Percentiles rank a stretch among this genome's conserved stretches.
Conservation (phyloP, 345 rosid species). For the Citrus cavaleriei region DNA sequence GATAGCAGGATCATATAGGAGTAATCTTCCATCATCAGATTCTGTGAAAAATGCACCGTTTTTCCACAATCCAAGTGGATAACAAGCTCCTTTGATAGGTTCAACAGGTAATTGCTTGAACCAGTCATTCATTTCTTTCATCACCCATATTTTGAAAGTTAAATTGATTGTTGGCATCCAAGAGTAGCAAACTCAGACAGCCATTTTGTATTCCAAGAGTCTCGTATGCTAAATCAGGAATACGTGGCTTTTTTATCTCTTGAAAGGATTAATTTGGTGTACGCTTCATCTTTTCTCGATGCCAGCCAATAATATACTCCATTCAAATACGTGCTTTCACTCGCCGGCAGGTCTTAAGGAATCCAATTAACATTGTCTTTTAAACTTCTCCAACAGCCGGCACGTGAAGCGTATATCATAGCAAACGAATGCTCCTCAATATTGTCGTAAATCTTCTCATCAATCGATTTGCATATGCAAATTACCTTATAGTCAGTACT, state of each 20-base stretch:
- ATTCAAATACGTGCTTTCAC: not conserved
- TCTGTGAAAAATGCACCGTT: not conserved
- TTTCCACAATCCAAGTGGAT: not conserved
- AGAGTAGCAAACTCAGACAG: no score
- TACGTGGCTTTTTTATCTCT: not conserved
- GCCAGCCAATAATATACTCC: not conserved
- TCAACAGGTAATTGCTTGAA: not conserved
- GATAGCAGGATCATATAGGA: not conserved
- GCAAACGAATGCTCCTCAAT: no score
- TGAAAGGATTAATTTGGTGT: not conserved
- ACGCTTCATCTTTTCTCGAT: not conserved
- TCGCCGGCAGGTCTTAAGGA: no score
- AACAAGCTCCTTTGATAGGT: not conserved
- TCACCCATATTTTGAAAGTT: no score
- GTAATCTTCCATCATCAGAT: not conserved
- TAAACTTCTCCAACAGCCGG: not conserved
- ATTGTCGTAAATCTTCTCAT: no score
- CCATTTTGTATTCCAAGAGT: not conserved
- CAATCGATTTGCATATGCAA: not conserved
- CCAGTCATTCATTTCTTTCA: not conserved
- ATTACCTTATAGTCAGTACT: not conserved
- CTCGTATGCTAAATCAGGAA: not conserved
- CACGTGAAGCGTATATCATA: not conserved
- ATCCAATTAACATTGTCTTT: not conserved
- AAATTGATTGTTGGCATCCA: no score